Base-by-base conservation (phyloP, 2,329 filamentous ascomycete genomes). In the Diaporthe citri region DNA sequence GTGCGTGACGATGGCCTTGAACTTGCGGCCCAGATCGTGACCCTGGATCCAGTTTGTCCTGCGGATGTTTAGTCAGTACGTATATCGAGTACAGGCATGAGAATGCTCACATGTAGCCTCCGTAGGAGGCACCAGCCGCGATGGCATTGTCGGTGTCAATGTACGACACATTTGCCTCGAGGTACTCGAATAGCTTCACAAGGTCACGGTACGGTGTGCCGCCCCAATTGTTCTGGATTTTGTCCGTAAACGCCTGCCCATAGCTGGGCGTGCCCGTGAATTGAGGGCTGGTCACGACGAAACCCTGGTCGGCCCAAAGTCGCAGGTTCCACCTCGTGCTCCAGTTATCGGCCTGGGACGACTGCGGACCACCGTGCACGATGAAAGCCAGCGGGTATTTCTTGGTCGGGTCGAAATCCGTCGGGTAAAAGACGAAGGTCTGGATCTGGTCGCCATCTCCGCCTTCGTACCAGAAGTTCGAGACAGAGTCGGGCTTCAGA, bases 1-100 rank as follows among this genome's bases (percentile, higher is more conserved):
- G 76, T 90, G 88, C 56, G 87, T 90, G 28, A 90, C 88, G 4
- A 90, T 83, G 3, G 88, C 88, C 78, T 89, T 89, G 84, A 90
- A 90, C 79, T 88, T 86, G 67, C 88, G 87, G 17, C 87, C 88
- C 31, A 90, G 83, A 15, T 86, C 84, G 55, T 90, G 87, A 4
- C 88, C 88, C 79, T 89, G 87, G 41, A 90, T 88, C 87, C 87
- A 82, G 66, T 78, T 59, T 20, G 64, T 67, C 64, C 64, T 67
- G 34, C 1, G n/a, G 3, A 13, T 9, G 3, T 4, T 48, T 5
- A 20, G 52, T 57, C 59, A 57, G 56, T 66, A 39, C 55, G 41
- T 75, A 56, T 75, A 70, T 25, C 70, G 34, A 31, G 36, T n/a
- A 31, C 36, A 41, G 1, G 55, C 7, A 28, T n/a, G 52, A 48